Percentiles rank a stretch among this genome's conserved stretches.
These are phyloP conservation scores for Aspergillus funiculosus DNA, from an alignment of 495 filamentous ascomycete genomes.

Conservation along the genomic window DNA sequence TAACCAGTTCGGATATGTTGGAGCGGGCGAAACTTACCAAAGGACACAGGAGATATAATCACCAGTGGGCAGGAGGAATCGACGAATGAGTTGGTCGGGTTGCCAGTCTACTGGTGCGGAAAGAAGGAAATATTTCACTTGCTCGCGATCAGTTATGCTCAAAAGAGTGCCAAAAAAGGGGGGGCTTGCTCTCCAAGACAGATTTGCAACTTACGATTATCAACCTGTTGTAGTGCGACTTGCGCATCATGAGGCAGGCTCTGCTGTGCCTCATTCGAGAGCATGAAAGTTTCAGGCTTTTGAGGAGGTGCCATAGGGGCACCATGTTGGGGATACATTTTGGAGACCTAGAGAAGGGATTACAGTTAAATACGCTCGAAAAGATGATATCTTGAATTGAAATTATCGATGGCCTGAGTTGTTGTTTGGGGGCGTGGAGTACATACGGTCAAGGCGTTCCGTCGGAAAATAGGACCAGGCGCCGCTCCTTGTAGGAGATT, in stretches of 20 bases:
- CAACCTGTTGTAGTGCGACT: constrained; percentile 95
- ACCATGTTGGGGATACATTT: constrained; percentile 50
- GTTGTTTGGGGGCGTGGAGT: constrained; percentile 3
- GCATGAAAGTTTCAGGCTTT: constrained; percentile 97
- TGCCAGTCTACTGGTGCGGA: constrained; percentile 98
- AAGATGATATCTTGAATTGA: constrained; percentile 4
- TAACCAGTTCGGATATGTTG: background rate
- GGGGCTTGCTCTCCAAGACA: background rate
- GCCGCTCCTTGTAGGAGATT: background rate
- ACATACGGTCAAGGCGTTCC: constrained; percentile 18
- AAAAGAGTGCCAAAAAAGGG: background rate
- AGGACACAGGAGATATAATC: constrained; percentile 98
- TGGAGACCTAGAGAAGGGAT: constrained; percentile 9
- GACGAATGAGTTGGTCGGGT: constrained; percentile 90
- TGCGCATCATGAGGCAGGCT: constrained; percentile 93
- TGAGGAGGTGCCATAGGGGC: constrained; percentile 64
- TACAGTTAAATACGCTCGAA: constrained; percentile 10
- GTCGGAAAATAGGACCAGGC: constrained; percentile 5
- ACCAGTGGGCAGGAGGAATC: constrained; percentile 91
- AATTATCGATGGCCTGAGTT: no score
- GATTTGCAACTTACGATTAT: constrained; percentile 72
- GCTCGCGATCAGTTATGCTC: constrained; percentile 15
- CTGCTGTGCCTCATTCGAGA: constrained; percentile 93
- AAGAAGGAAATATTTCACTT: constrained; percentile 99
- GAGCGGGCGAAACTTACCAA: constrained; percentile 56